Evolutionary conservation across 1,284 basidiomycete genomes (phyloP), one percentile per base, ranked within the genome.

Genomic region (Lentinula novae-zelandiae): DNA sequence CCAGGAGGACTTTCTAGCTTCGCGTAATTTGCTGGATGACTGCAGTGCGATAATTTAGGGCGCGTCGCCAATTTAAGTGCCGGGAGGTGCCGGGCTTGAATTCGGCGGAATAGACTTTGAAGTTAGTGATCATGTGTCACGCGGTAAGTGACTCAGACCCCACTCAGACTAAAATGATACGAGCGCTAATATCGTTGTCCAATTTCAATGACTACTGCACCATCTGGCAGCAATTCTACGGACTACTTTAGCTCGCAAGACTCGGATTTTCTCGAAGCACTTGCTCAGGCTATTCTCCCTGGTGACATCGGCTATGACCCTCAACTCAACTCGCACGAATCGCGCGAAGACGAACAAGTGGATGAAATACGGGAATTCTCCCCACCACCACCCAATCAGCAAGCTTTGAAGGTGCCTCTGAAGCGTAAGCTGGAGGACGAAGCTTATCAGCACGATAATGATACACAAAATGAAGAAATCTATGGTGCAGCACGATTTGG

Each of bases 401-500:
- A 72, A 55, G 69, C 70, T 13, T 63, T 72, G 49, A 31, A 34
- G 34, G 33, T 17, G 22, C 22, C 38, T 58, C 36, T 36, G 27
- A 67, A 64, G 27, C 67, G 66, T 12, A 52, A 62, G 12, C 56
- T 60, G n/a, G 57, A 61, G 31, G 46, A 54, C 17, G 38, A 53
- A 59, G 53, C 50, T 39, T n/a, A 20, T 53, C n/a, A 20, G 13
- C 38, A 57, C 63, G 15, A 38, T 49, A 46, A 7, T n/a, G 44
- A 55, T 5, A 13, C 63, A 9, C 65, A 70, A 2, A 70, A 76
- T 52, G 71, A 77, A 27, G 74, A 78, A 22, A 78, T 82, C n/a
- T 97, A 96, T 71, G 90, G 88, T 0, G 84, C 90, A 0, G 84
- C 90, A 40, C 81, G 79, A 20, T 98, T 96, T 69, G 94, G 93